These are phyloP conservation scores for Zizania palustris DNA, from an alignment of 202 grass and related monocot genomes.

Conservation along the genomic window DNA sequence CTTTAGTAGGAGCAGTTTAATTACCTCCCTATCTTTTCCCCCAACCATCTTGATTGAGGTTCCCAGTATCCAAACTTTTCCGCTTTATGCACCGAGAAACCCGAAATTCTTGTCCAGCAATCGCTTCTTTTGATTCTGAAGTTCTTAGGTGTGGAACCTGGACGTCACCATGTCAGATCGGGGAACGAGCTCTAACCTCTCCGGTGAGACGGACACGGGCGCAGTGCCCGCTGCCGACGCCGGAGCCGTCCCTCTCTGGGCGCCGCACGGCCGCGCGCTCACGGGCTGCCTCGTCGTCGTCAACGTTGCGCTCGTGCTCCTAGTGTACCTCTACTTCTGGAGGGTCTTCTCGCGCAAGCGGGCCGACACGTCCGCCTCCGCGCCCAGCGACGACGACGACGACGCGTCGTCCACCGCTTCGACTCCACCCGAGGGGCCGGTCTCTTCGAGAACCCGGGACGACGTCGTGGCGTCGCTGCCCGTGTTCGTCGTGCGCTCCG, in stretches of 20 bases:
- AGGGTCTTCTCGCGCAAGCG: slow-evolving; percentile 40
- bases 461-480: slow-evolving; percentile 41
- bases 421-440: background rate
- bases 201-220: background rate
- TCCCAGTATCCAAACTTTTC: background rate
- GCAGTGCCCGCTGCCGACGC: background rate
- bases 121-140: background rate
- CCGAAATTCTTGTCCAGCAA: background rate
- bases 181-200: slow-evolving; percentile 7
- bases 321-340: slow-evolving; percentile 58
- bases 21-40: too few species aligned
- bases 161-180: slow-evolving; percentile 26
- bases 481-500: slow-evolving; percentile 25
- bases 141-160: background rate
- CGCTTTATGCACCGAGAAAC: background rate
- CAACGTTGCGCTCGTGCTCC: slow-evolving; percentile 42
- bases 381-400: background rate
- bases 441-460: background rate
- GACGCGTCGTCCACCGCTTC: slow-evolving; percentile 24
- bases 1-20: background rate
- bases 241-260: background rate
- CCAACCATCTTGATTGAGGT: background rate
- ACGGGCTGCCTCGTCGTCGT: slow-evolving; percentile 36
- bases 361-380: background rate
- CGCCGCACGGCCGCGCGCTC: slow-evolving; percentile 35